These are phyloP conservation scores for Cnidoscolus chayamansa DNA, from an alignment of 441 rosid genomes.

Conservation along the genomic window DNA sequence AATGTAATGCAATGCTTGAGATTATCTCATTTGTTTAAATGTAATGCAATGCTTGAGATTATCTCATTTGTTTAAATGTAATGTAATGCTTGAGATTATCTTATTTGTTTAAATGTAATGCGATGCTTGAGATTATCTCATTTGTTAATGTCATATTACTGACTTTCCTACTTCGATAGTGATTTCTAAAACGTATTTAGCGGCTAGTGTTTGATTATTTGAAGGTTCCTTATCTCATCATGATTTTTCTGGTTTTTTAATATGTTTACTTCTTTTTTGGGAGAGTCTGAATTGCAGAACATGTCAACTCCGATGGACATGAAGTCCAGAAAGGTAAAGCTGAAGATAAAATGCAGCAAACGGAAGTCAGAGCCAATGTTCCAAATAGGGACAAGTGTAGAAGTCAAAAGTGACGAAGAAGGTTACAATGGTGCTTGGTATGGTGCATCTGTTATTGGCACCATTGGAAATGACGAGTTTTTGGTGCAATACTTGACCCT, in stretches of 20 bases:
- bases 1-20: neutral
- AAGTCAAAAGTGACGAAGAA: slow-evolving; percentile 70
- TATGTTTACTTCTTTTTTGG: neutral
- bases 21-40: too few species aligned
- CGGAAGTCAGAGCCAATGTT: slow-evolving; percentile 21
- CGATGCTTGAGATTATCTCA: neutral
- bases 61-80: too few species aligned
- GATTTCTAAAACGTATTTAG: neutral
- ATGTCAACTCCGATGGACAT: slow-evolving; percentile 14
- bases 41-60: too few species aligned
- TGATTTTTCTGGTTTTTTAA: neutral
- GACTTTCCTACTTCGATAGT: neutral
- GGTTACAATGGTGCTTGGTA: slow-evolving; percentile 84
- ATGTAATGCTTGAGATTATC: too few species aligned
- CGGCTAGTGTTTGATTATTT: neutral
- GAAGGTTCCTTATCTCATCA: neutral
- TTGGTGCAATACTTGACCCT: slow-evolving; percentile 49
- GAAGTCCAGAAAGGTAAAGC: slow-evolving; percentile 19
- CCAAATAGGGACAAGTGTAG: slow-evolving; percentile 36
- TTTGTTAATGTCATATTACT: neutral
- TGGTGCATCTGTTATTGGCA: slow-evolving; percentile 42
- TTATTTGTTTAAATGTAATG: too few species aligned
- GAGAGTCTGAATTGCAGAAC: slow-evolving; percentile 27
- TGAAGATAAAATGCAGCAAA: slow-evolving; percentile 31
- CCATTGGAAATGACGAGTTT: slow-evolving; percentile 39